Conservation (phyloP, 768 basidiomycete species). For the Lyophyllum semitale region DNA sequence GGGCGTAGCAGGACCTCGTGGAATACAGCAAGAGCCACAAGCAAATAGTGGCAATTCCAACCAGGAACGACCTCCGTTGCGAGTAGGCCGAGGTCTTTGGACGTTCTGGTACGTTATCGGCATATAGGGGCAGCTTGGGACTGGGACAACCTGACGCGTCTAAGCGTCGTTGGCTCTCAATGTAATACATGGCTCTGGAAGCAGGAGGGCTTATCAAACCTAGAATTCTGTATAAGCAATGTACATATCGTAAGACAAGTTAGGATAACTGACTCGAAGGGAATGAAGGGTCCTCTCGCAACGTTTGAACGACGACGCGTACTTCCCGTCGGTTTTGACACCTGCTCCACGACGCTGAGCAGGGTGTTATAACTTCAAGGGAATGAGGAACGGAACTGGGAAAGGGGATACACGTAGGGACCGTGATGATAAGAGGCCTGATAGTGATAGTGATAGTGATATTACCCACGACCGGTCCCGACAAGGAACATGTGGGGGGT, state of each 20-base stretch:
- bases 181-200: not conserved
- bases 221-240: not conserved
- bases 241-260: not conserved
- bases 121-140: conserved; percentile 7
- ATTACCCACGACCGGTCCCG: too few species aligned
- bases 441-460: too few species aligned
- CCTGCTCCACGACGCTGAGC: too few species aligned
- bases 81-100: not conserved
- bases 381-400: too few species aligned
- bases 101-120: not conserved
- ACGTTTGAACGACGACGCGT: too few species aligned
- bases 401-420: too few species aligned
- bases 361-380: too few species aligned
- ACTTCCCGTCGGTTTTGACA: too few species aligned
- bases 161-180: not conserved
- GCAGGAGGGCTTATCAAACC: not conserved
- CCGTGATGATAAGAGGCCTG: too few species aligned
- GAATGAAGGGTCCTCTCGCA: too few species aligned
- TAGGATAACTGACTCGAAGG: not conserved
- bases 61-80: conserved; percentile 7
- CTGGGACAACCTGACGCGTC: not conserved
- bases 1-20: not conserved
- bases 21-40: not conserved
- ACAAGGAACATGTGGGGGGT: too few species aligned
- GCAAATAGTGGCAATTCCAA: conserved; percentile 2